These are phyloP conservation scores for Omphalea diandra DNA, from an alignment of 441 rosid genomes.

Conservation along the genomic window DNA sequence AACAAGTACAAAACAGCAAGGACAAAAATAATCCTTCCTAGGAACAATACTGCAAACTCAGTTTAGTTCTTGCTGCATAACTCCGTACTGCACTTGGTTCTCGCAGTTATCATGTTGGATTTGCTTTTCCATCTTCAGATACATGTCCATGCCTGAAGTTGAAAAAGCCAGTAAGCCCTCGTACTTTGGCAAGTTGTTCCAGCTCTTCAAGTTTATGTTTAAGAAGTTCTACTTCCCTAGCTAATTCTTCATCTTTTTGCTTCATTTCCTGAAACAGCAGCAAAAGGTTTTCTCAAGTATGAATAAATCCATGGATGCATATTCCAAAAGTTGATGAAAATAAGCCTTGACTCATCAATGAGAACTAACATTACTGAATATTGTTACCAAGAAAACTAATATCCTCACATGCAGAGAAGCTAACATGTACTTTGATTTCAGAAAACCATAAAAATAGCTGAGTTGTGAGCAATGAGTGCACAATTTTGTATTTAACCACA, in stretches of 20 bases:
- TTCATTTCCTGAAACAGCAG: conserved; percentile 51
- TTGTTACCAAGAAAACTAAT: not conserved
- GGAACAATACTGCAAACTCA: not conserved
- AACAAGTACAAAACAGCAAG: not conserved
- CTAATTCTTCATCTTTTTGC: conserved; percentile 55
- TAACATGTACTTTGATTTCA: not conserved
- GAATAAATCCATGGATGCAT: not conserved
- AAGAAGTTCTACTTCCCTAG: conserved; percentile 49
- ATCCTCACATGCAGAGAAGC: not conserved
- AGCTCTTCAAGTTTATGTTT: conserved; percentile 55
- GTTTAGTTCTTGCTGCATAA: conserved; percentile 2
- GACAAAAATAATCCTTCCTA: too few species aligned
- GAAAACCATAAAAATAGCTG: not conserved
- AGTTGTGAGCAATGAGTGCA: not conserved
- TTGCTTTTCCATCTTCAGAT: conserved; percentile 28
- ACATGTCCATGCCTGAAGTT: conserved; percentile 36
- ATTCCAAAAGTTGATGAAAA: not conserved
- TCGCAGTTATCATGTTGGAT: conserved; percentile 3
- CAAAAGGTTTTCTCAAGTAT: not conserved
- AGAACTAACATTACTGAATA: not conserved
- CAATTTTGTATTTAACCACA: not conserved
- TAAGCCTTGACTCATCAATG: too few species aligned
- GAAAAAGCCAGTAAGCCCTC: conserved; percentile 51
- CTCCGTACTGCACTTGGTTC: not conserved
- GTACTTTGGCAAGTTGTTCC: conserved; percentile 55